Base-by-base conservation (phyloP, 805 yeast species). In the Kluyveromyces wickerhamii region DNA sequence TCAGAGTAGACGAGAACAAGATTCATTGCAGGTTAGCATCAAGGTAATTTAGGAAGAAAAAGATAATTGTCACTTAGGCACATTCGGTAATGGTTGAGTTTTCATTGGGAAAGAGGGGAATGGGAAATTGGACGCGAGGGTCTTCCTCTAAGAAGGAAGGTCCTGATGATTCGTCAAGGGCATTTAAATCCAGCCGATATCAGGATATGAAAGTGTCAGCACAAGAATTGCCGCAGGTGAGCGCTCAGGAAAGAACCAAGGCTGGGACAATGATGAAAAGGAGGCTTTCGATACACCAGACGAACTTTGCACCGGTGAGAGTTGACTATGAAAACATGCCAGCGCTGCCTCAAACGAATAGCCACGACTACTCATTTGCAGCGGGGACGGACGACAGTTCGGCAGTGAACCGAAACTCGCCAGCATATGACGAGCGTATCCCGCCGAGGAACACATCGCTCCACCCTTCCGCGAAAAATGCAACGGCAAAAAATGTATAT, bases 241-340 rank as follows among this genome's bases (percentile, higher is more conserved):
- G 53, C 36, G 49, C 56, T 17, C 51, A 51, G 31, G 63, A 57
- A 27, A 57, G 59, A 38, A 63, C 54, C 21, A 63, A 59, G 43
- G 59, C 63, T 39, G 67, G 65, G 2, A 51, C 60, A 11, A 52
- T 65, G 14, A 65, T 65, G 63, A 67, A 67, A 35, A 49, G 73
- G 34, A 49, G 73, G 37, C 53, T 68, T 40, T 67, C 72, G 3
- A 56, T 68, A 21, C 67, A 63, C 36, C 48, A 60, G 38, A 36
- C 44, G 34, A 44, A 40, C 24, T 21, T 19, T 26, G 24, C 21
- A 38, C 40, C 4, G 38, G 37, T 9, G 27, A 30, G 9, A 19
- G 40, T 28, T 4, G 27, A 33, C 5, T 24, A 12, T 5, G 41
- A 37, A 0, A 27, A 29, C n/a, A 47, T 47, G 5, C 63, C 62